Evolutionary conservation across 495 filamentous ascomycete species (phyloP).

Genomic region (Massariosphaeria phaeospora): DNA sequence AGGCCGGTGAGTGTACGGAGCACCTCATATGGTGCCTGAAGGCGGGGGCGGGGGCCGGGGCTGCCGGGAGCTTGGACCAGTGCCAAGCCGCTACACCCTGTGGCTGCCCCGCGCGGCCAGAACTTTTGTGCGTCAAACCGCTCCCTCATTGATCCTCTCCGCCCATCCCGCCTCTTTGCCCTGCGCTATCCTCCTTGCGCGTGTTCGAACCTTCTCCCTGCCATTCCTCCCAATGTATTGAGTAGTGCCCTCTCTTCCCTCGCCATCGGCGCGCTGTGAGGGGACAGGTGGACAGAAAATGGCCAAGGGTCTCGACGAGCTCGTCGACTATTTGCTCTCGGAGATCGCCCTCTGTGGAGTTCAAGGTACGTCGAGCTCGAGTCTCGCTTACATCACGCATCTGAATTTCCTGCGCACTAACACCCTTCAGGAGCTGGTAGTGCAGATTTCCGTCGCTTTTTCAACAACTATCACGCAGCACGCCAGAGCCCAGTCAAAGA

Average conservation of each 20-base stretch:
- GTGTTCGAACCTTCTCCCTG: slow-evolving; percentile 4
- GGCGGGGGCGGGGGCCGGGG: no score
- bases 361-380: slow-evolving; percentile 50
- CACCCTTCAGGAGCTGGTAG: slow-evolving; percentile 24
- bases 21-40: not conserved
- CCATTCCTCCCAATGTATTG: not conserved
- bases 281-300: slow-evolving; percentile 43
- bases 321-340: slow-evolving; percentile 65
- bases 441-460: slow-evolving; percentile 25
- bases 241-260: not conserved
- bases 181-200: no score
- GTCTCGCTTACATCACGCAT: slow-evolving; percentile 2
- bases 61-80: not conserved
- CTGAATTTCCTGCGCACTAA: slow-evolving; percentile 10
- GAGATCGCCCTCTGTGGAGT: slow-evolving; percentile 67
- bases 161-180: no score
- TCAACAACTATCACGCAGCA: slow-evolving; percentile 17
- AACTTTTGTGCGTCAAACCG: no score
- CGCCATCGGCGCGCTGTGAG: slow-evolving; percentile 5
- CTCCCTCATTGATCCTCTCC: no score
- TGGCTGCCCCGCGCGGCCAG: not conserved
- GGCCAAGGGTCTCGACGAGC: slow-evolving; percentile 60
- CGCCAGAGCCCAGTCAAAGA: not conserved
- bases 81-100: not conserved
- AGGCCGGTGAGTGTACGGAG: no score